A percentile compares a stretch with the other conserved stretches of the same genome.
These are phyloP conservation scores for Sphaerulina populicola DNA, from an alignment of 2,329 filamentous ascomycete genomes.

Conservation along the genomic window DNA sequence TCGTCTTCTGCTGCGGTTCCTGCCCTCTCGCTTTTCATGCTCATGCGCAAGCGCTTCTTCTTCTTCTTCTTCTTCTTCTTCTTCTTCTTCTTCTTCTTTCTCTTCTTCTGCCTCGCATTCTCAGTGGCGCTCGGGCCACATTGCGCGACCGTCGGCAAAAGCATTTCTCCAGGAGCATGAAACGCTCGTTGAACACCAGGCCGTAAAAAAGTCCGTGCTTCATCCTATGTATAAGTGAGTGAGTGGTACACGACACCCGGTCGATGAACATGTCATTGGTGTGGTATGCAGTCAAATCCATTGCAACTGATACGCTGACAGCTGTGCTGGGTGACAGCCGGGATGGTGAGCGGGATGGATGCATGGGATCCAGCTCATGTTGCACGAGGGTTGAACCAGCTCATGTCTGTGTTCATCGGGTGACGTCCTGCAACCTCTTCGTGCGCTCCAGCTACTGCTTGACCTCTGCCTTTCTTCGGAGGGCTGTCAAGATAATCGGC, in stretches of 20 bases:
- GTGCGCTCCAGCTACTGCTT: slow-evolving; percentile 28
- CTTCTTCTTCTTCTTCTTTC: not conserved
- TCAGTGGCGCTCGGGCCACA: not conserved
- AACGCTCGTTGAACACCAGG: not conserved
- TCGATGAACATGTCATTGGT: not conserved
- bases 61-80: too few relatives aligned
- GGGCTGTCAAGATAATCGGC: slow-evolving; percentile 24
- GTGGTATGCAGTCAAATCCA: not conserved
- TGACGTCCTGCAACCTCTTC: slow-evolving; percentile 25
- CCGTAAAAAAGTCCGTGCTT: not conserved
- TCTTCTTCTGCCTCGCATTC: not conserved
- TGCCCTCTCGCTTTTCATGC: not conserved
- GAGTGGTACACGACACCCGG: not conserved
- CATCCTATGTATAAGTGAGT: not conserved
- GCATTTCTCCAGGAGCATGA: not conserved
- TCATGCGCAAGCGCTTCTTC: not conserved
- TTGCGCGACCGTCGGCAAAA: not conserved
- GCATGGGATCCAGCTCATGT: slow-evolving; percentile 1
- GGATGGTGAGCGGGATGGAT: not conserved
- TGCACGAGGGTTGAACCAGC: slow-evolving; percentile 60
- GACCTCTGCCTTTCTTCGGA: slow-evolving; percentile 32
- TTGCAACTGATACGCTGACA: not conserved
- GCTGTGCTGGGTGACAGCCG: not conserved
- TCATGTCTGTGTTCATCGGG: slow-evolving; percentile 52
- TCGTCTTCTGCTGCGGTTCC: not conserved